Evolutionary conservation across 2,329 filamentous ascomycete species (phyloP).

Genomic region (Zymoseptoria brevis): DNA sequence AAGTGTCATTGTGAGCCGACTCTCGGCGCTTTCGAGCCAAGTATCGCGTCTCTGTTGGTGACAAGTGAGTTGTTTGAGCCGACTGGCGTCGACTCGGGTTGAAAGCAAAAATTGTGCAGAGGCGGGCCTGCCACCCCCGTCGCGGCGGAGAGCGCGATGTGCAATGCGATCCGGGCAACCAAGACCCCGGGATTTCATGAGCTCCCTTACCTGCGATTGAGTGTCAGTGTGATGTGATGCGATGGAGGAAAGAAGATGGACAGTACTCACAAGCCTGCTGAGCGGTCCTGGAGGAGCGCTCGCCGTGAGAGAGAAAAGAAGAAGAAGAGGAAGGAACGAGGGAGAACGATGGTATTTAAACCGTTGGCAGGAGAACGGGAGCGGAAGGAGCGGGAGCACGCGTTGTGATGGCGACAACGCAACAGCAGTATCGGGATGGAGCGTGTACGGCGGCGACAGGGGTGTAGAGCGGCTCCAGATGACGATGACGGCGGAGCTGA

Average conservation of each 20-base stretch:
- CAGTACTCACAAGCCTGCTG: background rate
- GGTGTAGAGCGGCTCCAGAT: background rate
- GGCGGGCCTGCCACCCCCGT: background rate
- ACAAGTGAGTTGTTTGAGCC: no score
- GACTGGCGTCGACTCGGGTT: background rate
- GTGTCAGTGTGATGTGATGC: background rate
- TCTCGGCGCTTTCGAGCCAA: no score
- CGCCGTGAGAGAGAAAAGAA: background rate
- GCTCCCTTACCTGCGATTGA: no score
- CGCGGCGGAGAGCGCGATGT: background rate
- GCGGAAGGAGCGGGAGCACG: background rate
- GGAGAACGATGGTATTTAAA: background rate
- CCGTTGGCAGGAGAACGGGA: no score
- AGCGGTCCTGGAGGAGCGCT: background rate
- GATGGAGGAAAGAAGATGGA: background rate
- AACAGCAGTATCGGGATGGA: background rate
- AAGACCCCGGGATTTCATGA: no score
- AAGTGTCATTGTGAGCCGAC: no score
- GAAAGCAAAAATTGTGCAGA: background rate
- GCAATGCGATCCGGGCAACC: background rate
- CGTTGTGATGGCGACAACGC: background rate
- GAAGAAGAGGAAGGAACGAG: background rate
- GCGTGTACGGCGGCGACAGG: background rate
- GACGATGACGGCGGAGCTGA: background rate
- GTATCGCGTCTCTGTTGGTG: no score